Evolutionary conservation across 352 stramenopile species (phyloP), one percentile per base, ranked within the genome.

Genomic region (Proteromonas lacertae): DNA sequence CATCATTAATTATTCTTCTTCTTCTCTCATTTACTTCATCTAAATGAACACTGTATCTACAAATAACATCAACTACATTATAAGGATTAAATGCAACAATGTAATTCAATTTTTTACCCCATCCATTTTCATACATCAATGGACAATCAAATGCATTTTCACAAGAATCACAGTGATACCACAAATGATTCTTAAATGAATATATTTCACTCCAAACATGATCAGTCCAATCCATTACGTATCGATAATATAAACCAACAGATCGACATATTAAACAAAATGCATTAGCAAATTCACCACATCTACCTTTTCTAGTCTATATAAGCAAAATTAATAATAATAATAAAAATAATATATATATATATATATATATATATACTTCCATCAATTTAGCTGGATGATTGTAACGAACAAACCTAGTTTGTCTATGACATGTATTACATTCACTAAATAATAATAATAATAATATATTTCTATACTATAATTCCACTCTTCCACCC

Each of bases 271-370:
- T 70, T 0, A 87, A 56, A 6, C 64, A 79, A 44, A 89, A 89
- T 42, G 65, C 81, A 38, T 89, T 89, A 16, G 73, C 72, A 64
- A 65, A 89, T 45, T 89, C 73, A 5, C 73, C 73, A 44, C 73
- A 89, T 13, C 73, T 55, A 13, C 72, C 70, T 4, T 57, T 65
- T 9, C 64, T 45, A n/a, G 60, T 70, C 7, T 8, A 14, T 7
- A 7, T 16, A 4, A 37, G n/a, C n/a, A 35, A 36, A 30, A 21
- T 13, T 7, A 7, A 7, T 7, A 21, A 7, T 13, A 12, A 30
- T 17, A 7, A 13, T 10, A 23, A 40, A 8, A 23, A 40, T n/a
- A n/a, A 40, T 7, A 8, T n/a, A 8, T 6, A 31, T 13, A 12
- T 12, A 29, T 36, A 28, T n/a, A 36, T 36, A 29, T 28, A 12